Conservation (phyloP, 768 basidiomycete genomes). For the Serendipita vermifera region DNA sequence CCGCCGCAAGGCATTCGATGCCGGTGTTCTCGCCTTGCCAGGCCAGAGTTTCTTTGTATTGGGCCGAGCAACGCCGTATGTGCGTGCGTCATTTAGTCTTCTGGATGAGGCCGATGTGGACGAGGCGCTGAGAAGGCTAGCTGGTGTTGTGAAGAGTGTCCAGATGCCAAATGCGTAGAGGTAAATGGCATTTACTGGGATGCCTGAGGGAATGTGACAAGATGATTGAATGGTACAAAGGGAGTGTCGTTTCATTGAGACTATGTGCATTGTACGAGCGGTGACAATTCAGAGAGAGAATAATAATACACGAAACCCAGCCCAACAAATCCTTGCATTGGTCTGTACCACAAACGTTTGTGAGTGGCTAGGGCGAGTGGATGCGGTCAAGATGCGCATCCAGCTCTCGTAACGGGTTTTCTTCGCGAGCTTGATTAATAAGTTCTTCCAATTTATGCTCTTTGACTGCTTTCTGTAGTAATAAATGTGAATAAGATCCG, state of each 20-base stretch:
- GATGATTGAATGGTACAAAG: too few species aligned
- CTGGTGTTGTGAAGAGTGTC: constrained; percentile 24
- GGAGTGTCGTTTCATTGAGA: too few species aligned
- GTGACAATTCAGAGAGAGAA: too few species aligned
- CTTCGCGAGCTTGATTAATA: constrained; percentile 64
- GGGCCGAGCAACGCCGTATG: constrained; percentile 54
- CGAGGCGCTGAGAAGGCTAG: constrained; percentile 54
- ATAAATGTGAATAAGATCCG: not conserved
- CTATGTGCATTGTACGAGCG: too few species aligned
- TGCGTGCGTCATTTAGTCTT: constrained; percentile 73
- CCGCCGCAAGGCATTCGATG: constrained; percentile 56
- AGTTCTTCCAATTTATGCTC: constrained; percentile 64
- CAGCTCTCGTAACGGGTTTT: constrained; percentile 42
- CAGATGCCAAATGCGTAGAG: too few species aligned
- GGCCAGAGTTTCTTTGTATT: constrained; percentile 72
- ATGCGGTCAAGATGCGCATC: constrained; percentile 1
- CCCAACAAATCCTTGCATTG: too few species aligned
- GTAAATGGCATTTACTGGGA: too few species aligned
- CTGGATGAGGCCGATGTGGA: constrained; percentile 54
- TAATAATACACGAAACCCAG: too few species aligned
- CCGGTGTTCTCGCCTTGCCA: constrained; percentile 81
- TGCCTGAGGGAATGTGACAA: too few species aligned
- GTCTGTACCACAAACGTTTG: too few species aligned
- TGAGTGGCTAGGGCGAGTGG: not conserved
- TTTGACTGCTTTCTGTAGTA: constrained; percentile 58